Evolutionary conservation across 73 alveolate genomes (phyloP).

Genomic region (Durusdinium trenchii): DNA sequence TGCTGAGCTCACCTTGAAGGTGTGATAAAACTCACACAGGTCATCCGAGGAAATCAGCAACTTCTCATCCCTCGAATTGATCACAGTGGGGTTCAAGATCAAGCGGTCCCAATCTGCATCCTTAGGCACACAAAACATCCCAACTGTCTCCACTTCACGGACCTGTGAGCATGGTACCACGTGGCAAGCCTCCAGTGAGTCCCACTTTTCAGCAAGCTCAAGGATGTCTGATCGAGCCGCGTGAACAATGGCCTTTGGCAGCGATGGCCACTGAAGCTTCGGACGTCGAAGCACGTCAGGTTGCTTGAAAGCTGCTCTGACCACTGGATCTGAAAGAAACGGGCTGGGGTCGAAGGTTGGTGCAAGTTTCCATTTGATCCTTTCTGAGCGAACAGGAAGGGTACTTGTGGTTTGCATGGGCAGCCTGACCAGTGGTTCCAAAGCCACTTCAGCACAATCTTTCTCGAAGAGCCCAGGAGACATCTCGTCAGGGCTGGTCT

Average conservation of each 20-base stretch:
- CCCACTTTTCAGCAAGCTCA: slow-evolving; percentile 33
- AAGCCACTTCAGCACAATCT: not conserved
- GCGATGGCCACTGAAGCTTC: not conserved
- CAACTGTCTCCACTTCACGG: not conserved
- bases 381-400: not conserved
- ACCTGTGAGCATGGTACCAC: not conserved
- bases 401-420: not conserved
- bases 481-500: too few relatives aligned
- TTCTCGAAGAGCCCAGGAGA: not conserved
- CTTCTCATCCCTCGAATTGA: too few relatives aligned
- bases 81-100: slow-evolving; percentile 57
- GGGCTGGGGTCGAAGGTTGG: slow-evolving; percentile 52
- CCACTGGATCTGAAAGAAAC: not conserved
- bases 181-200: not conserved
- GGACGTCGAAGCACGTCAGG: not conserved
- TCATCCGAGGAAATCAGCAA: too few relatives aligned
- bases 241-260: slow-evolving; percentile 19
- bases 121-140: not conserved
- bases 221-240: not conserved
- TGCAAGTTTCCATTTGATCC: slow-evolving; percentile 11
- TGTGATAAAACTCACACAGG: too few relatives aligned
- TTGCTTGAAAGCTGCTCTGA: not conserved
- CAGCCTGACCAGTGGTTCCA: not conserved
- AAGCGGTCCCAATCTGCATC: slow-evolving; percentile 9
- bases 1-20: too few relatives aligned